These are phyloP conservation scores for Penicillium flavigenum DNA, from an alignment of 495 filamentous ascomycete genomes.

Conservation along the genomic window DNA sequence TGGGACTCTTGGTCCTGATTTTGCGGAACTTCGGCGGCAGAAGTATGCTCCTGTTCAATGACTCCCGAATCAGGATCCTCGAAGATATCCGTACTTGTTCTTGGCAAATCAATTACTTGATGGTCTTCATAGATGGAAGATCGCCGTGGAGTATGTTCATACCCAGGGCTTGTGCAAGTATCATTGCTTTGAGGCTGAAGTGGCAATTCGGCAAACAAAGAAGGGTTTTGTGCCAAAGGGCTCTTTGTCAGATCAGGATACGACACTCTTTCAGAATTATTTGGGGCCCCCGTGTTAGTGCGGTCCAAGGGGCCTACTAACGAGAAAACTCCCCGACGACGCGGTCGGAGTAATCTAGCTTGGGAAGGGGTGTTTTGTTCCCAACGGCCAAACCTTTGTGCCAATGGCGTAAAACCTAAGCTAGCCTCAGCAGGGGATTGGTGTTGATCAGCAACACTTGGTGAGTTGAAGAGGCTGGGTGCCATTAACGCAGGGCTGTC, in stretches of 20 bases:
- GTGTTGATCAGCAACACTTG: constrained; percentile 19
- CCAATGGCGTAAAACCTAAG: constrained; percentile 61
- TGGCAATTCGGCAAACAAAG: constrained; percentile 21
- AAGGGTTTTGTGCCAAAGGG: constrained; percentile 21
- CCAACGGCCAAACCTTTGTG: constrained; percentile 60
- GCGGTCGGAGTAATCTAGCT: constrained; percentile 33
- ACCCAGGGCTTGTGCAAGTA: constrained; percentile 12
- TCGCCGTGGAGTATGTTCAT: constrained; percentile 2
- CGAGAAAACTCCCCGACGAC: constrained; percentile 48
- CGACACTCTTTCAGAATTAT: constrained; percentile 16
- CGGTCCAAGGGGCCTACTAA: constrained; percentile 34
- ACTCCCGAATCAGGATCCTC: constrained; percentile 20
- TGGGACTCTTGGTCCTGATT: constrained; percentile 8
- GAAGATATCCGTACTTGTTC: constrained; percentile 22
- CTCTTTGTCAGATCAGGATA: constrained; percentile 31
- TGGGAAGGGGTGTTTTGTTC: constrained; percentile 52
- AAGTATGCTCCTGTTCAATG: not conserved
- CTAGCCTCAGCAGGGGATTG: constrained; percentile 28
- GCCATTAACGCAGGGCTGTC: constrained; percentile 24
- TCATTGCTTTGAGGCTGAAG: constrained; percentile 17
- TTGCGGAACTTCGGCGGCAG: constrained; percentile 16
- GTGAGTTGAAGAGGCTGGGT: constrained; percentile 27
- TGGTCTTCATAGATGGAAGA: constrained; percentile 8
- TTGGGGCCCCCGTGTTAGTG: constrained; percentile 11
- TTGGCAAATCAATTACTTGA: constrained; percentile 17